Base-by-base conservation (phyloP, 2,329 filamentous ascomycete genomes). In the Claviceps maximensis region DNA sequence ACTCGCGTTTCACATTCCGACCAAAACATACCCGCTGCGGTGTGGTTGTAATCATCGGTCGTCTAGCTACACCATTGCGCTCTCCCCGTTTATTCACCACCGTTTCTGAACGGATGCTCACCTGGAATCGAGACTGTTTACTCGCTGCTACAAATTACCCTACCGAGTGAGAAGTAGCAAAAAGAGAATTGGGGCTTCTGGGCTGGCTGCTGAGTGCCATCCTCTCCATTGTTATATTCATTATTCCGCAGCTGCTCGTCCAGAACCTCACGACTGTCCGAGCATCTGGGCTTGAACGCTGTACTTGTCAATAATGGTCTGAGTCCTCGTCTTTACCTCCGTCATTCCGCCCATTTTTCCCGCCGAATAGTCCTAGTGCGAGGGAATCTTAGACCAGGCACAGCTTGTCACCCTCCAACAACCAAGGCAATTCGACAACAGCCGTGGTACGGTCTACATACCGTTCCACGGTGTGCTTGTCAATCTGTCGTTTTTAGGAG, bases 401-500 rank as follows among this genome's bases (percentile, higher is more conserved):
- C 48, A 21, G 54, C 31, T 52, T 50, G 52, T 50, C 57, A 49
- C 45, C 13, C 40, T 49, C 8, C 7, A 42, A 33, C 29, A 21
- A 46, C 17, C 58, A 58, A 58, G 54, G 61, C 61, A 62, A 57
- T 58, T 60, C 51, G 54, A 63, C 53, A 61, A 59, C 58, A 47
- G 57, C 60, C 66, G 63, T 67, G 64, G 63, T 63, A 66, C 65
- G 67, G 71, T 73, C 69, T 60, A 67, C 69, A 60, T 60, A 55
- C 62, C 63, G 67, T 71, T 63, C 60, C 64, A 70, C 67, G 63
- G 59, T 47, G 49, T 56, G 38, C 57, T 61, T 57, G 53, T 57
- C 55, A 49, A 56, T 55, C 54, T 57, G 55, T 56, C 47, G 49
- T 46, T 46, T 44, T 55, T 55, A 53, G 53, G 51, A 57, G 52